Evolutionary conservation across 495 filamentous ascomycete genomes (phyloP).

Genomic region (Aspergillus wentii): DNA sequence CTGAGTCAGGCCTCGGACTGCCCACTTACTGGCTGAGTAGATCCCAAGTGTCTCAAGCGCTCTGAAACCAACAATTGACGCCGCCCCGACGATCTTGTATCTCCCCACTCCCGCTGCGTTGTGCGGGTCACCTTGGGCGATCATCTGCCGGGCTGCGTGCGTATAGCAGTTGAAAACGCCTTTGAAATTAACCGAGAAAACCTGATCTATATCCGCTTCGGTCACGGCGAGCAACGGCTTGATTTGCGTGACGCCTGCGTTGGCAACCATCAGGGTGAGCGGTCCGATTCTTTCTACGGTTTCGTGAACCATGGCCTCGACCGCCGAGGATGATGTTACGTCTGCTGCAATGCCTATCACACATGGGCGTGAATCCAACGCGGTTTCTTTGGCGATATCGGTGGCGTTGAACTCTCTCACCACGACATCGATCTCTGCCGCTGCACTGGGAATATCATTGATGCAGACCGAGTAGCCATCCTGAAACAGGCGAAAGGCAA

Average conservation of each 20-base stretch:
- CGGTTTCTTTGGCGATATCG: no score
- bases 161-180: conserved; percentile 65
- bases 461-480: conserved; percentile 59
- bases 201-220: conserved; percentile 48
- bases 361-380: conserved; percentile 37
- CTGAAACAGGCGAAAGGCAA: conserved; percentile 52
- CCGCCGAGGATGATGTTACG: conserved; percentile 45
- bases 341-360: conserved; percentile 40
- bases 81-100: conserved; percentile 51
- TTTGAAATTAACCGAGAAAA: conserved; percentile 55
- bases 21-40: conserved; percentile 57
- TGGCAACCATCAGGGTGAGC: conserved; percentile 29
- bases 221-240: conserved; percentile 57
- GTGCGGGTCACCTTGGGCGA: conserved; percentile 18
- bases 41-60: conserved; percentile 46
- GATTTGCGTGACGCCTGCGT: conserved; percentile 63
- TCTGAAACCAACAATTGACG: conserved; percentile 53
- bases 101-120: conserved; percentile 26
- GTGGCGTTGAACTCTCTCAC: conserved; percentile 41
- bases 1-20: conserved; percentile 54
- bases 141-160: conserved; percentile 62
- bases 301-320: conserved; percentile 42
- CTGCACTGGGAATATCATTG: conserved; percentile 50
- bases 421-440: conserved; percentile 39
- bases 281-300: conserved; percentile 46